Evolutionary conservation across 768 basidiomycete species (phyloP).

Genomic region (Lentinula lateritia): DNA sequence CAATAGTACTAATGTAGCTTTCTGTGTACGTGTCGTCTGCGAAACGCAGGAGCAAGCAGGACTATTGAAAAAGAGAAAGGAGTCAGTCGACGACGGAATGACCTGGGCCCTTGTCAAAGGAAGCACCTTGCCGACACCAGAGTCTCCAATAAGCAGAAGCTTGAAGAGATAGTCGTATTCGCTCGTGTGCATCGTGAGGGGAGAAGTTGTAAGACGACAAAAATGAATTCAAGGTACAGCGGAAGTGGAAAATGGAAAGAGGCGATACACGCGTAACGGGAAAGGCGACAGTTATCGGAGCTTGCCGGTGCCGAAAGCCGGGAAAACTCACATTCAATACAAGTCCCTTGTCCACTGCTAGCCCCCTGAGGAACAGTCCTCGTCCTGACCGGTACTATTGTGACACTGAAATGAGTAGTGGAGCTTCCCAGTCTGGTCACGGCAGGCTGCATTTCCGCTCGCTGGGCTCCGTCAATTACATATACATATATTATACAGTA

Average conservation of each 20-base stretch:
- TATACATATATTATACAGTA: no score
- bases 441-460: no score
- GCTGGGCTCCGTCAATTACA: not conserved
- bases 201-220: constrained; percentile 16
- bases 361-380: no score
- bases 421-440: no score
- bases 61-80: constrained; percentile 42
- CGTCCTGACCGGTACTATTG: no score
- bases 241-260: constrained; percentile 12
- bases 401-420: no score
- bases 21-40: constrained; percentile 98
- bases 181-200: constrained; percentile 73
- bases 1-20: constrained; percentile 96
- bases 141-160: constrained; percentile 91
- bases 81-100: constrained; percentile 3
- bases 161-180: constrained; percentile 97
- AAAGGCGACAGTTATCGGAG: not conserved
- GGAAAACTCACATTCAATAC: not conserved
- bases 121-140: constrained; percentile 88
- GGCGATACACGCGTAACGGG: constrained; percentile 2
- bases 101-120: constrained; percentile 7
- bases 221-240: constrained; percentile 21
- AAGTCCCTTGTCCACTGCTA: no score
- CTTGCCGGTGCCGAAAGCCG: not conserved
- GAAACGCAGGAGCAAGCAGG: constrained; percentile 86